A percentile compares a stretch with the other conserved stretches of the same genome.
Evolutionary conservation across 371 early-diverging fungal genomes (phyloP).

Genomic region (Rhizopus microsporus): DNA sequence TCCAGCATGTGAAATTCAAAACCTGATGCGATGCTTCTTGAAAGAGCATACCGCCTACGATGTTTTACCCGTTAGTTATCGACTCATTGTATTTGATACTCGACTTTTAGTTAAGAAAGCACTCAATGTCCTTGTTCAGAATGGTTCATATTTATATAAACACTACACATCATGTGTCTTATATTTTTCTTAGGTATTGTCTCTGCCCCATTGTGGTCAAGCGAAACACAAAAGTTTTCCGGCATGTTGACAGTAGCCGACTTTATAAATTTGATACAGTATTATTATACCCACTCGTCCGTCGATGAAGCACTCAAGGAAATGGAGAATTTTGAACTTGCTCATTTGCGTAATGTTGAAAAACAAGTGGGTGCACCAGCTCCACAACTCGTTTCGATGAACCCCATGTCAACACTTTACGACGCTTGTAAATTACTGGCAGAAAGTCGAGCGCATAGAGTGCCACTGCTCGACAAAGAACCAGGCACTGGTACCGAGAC

Average conservation of each 20-base stretch:
- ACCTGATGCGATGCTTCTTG: conserved; percentile 63
- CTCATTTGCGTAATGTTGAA: conserved; percentile 68
- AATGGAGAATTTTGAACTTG: conserved; percentile 80
- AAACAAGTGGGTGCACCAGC: conserved; percentile 57
- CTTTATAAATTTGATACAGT: conserved; percentile 89
- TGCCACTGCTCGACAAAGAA: conserved; percentile 85
- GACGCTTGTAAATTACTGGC: conserved; percentile 79
- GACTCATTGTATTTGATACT: conserved; percentile 90
- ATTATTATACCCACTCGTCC: conserved; percentile 82
- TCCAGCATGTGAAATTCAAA: conserved; percentile 36
- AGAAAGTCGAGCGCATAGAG: conserved; percentile 78
- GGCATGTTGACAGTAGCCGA: conserved; percentile 95
- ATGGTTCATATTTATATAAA: conserved; percentile 59
- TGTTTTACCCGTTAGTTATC: conserved; percentile 86
- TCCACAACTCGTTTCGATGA: conserved; percentile 65
- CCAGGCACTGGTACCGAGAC: conserved; percentile 76
- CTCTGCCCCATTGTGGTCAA: conserved; percentile 92
- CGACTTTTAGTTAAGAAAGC: conserved; percentile 91
- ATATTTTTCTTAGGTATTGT: conserved; percentile 71
- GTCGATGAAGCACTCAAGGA: conserved; percentile 81
- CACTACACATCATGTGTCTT: neutral
- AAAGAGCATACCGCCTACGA: conserved; percentile 86
- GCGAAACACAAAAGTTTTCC: conserved; percentile 72
- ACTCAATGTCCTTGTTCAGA: conserved; percentile 87
- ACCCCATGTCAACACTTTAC: conserved; percentile 84